These are phyloP conservation scores for Bipolaris zeicola DNA, from an alignment of 2,329 filamentous ascomycete species.

Conservation along the genomic window DNA sequence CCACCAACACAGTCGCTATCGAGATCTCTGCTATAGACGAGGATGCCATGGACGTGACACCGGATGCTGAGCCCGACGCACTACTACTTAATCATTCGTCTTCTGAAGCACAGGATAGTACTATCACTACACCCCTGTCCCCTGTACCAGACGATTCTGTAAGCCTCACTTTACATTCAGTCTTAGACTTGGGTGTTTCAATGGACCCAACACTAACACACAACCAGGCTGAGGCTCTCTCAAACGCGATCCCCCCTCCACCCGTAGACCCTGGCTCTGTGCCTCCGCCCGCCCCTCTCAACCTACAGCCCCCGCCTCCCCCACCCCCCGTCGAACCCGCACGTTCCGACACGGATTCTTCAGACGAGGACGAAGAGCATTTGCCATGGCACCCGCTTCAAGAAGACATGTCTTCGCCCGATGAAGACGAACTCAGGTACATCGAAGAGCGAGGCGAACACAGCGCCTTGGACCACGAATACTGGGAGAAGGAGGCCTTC, in stretches of 20 bases:
- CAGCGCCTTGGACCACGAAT: slow-evolving; percentile 62
- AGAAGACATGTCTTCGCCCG: slow-evolving; percentile 62
- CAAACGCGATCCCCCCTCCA: slow-evolving; percentile 30
- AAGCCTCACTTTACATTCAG: slow-evolving; percentile 10
- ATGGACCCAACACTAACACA: slow-evolving; percentile 1
- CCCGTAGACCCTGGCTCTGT: slow-evolving; percentile 25
- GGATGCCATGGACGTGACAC: slow-evolving; percentile 49
- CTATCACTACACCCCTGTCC: slow-evolving; percentile 20
- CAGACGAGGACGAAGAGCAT: slow-evolving; percentile 45
- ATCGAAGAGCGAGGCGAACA: slow-evolving; percentile 58
- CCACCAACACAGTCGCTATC: slow-evolving; percentile 30
- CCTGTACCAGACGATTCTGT: slow-evolving; percentile 26
- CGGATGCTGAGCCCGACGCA: slow-evolving; percentile 36
- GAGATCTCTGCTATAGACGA: slow-evolving; percentile 41
- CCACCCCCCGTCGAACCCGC: slow-evolving; percentile 40
- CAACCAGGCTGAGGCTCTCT: slow-evolving; percentile 17
- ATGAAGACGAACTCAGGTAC: slow-evolving; percentile 63
- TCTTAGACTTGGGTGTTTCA: background rate
- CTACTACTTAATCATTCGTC: slow-evolving; percentile 32
- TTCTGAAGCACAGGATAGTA: slow-evolving; percentile 19
- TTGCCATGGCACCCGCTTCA: slow-evolving; percentile 59
- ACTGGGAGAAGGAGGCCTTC: slow-evolving; percentile 65
- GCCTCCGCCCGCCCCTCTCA: slow-evolving; percentile 24
- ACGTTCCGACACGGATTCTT: slow-evolving; percentile 42
- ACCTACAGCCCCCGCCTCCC: slow-evolving; percentile 38